Percentiles rank a stretch among this genome's conserved stretches.
These are phyloP conservation scores for Wallacemonas sp. DNA, from an alignment of 208 protist genomes.

Conservation along the genomic window DNA sequence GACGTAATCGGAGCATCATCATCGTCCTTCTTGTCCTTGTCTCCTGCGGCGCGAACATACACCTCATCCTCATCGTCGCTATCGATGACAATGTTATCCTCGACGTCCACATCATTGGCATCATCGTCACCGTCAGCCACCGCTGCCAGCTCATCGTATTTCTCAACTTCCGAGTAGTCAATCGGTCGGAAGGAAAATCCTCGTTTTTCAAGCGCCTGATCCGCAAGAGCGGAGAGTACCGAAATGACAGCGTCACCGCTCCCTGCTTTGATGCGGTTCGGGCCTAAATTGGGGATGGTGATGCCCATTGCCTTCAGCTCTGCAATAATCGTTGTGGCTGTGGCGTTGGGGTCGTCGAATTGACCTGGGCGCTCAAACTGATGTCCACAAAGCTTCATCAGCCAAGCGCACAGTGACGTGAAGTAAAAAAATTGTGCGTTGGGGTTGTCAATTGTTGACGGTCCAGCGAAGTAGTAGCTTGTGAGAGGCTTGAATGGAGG, in stretches of 20 bases:
- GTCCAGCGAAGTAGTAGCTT: conserved; percentile 75
- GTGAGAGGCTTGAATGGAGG: conserved; percentile 84
- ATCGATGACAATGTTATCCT: conserved; percentile 87
- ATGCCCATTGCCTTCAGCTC: conserved; percentile 79
- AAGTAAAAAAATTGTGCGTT: conserved; percentile 92
- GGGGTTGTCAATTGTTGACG: conserved; percentile 82
- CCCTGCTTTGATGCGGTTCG: conserved; percentile 84
- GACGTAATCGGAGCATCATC: conserved; percentile 46
- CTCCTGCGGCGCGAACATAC: conserved; percentile 51
- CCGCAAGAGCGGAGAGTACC: conserved; percentile 67
- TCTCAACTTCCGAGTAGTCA: conserved; percentile 73
- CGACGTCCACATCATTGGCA: conserved; percentile 47
- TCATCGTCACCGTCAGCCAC: conserved; percentile 77
- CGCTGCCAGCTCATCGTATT: conserved; percentile 79
- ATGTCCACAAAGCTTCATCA: conserved; percentile 81
- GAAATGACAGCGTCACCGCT: conserved; percentile 81
- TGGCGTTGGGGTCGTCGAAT: conserved; percentile 90
- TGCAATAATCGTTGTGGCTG: conserved; percentile 80
- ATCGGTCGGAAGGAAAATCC: conserved; percentile 64
- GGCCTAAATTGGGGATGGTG: conserved; percentile 68
- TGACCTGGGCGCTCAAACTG: conserved; percentile 75
- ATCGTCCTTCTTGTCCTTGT: conserved; percentile 43
- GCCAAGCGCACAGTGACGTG: conserved; percentile 84
- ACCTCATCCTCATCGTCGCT: conserved; percentile 87
- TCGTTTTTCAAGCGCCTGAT: conserved; percentile 64